Percentiles rank a stretch among this genome's conserved stretches.
These are phyloP conservation scores for Trichosporon sp. DNA, from an alignment of 1,284 basidiomycete genomes.

Conservation along the genomic window DNA sequence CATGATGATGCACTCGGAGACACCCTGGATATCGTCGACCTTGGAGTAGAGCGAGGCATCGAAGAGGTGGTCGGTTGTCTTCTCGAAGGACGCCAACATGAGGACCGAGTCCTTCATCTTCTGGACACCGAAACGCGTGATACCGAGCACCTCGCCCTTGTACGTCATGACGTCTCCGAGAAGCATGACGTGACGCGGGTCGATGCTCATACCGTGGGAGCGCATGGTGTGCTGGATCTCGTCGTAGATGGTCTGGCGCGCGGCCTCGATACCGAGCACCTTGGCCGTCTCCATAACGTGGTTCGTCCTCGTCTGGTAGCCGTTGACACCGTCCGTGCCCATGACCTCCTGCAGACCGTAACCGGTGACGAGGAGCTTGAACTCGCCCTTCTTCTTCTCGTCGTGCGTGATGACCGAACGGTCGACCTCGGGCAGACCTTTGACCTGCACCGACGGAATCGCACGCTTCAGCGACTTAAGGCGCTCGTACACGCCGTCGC, in stretches of 20 bases:
- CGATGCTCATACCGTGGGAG: slow-evolving; percentile 97
- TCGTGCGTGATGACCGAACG: slow-evolving; percentile 92
- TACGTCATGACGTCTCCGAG: slow-evolving; percentile 99
- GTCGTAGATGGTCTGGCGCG: slow-evolving; percentile 89
- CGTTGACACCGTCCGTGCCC: slow-evolving; percentile 94
- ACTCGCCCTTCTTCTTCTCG: slow-evolving; percentile 73
- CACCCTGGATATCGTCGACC: slow-evolving; percentile 91
- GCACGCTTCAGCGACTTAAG: slow-evolving; percentile 80
- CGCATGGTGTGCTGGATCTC: slow-evolving; percentile 98
- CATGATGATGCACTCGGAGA: slow-evolving; percentile 99
- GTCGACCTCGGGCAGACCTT: slow-evolving; percentile 83
- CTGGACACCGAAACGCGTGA: slow-evolving; percentile 99
- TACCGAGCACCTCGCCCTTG: slow-evolving; percentile 98
- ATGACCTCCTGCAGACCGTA: slow-evolving; percentile 98
- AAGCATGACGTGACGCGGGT: slow-evolving; percentile 98
- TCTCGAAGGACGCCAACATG: slow-evolving; percentile 99
- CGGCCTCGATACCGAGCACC: slow-evolving; percentile 96
- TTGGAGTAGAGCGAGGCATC: slow-evolving; percentile 97
- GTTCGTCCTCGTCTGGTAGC: slow-evolving; percentile 89
- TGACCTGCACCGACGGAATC: slow-evolving; percentile 82
- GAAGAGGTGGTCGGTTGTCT: slow-evolving; percentile 98
- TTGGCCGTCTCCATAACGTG: slow-evolving; percentile 95
- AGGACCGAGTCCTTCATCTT: slow-evolving; percentile 99
- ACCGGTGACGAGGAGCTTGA: slow-evolving; percentile 85
- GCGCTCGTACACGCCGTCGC: slow-evolving; percentile 68